phyloP scores from a whole-genome alignment of 306 rosid species.

The Cicer yamashitae region DNA sequence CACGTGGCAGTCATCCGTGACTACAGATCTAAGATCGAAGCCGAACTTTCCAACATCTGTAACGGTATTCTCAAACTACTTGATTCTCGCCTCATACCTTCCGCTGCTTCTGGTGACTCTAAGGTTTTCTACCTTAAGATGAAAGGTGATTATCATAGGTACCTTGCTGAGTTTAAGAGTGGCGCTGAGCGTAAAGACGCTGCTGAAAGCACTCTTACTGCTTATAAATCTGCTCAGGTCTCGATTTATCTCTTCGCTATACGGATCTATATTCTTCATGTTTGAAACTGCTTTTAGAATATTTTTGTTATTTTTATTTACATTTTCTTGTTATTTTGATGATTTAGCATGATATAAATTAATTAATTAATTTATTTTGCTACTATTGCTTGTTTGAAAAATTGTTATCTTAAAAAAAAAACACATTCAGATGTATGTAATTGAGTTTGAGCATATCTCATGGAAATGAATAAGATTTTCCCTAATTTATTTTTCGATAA shows the following conservation, averaged over 20 bases:
- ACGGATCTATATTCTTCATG: too few relatives aligned
- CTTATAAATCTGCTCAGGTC: constrained; percentile 98
- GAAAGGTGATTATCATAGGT: constrained; percentile 98
- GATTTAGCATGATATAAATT: not conserved
- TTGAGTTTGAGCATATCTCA: not conserved
- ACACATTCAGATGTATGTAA: not conserved
- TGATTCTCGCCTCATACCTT: constrained; percentile 85
- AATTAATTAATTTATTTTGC: not conserved
- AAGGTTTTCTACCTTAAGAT: constrained; percentile 97
- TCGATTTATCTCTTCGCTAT: not conserved
- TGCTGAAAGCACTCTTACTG: constrained; percentile 93
- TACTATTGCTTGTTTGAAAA: not conserved
- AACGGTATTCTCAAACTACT: constrained; percentile 95
- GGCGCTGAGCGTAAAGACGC: constrained; percentile 94
- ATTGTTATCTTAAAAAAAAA: not conserved
- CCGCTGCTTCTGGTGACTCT: constrained; percentile 88
- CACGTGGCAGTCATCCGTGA: constrained; percentile 84
- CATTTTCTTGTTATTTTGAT: not conserved
- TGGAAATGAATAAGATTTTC: too few relatives aligned
- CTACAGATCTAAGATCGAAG: constrained; percentile 95
- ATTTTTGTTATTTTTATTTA: too few relatives aligned
- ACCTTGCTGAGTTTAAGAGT: constrained; percentile 96
- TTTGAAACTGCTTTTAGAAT: too few relatives aligned
- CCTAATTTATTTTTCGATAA: too few relatives aligned
- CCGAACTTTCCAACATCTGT: constrained; percentile 86